Base-by-base conservation (phyloP, 352 stramenopile genomes). In the Phytophthora cajani region DNA sequence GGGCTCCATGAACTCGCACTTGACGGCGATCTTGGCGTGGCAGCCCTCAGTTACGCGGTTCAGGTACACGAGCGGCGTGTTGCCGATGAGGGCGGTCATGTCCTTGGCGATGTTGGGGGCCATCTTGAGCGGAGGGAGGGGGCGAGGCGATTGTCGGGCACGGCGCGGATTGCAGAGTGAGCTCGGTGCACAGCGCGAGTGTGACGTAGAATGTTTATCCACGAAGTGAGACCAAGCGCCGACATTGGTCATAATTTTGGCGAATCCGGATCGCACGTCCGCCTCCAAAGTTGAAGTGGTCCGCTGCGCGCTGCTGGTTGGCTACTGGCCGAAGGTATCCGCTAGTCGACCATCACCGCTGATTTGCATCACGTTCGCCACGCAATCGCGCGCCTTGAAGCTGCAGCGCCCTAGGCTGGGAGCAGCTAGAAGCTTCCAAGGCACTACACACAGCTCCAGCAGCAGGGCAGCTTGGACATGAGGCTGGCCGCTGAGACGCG, bases 11-110 rank as follows among this genome's bases (percentile, higher is more conserved):
- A 96, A 96, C 75, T 96, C 89, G 80, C 84, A 93, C 74, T 96
- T 96, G 71, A 93, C 89, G n/a, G 87, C 87, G 67, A 96, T 91
- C 74, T 93, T 92, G 60, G 89, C 89, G 80, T 89, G 69, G 70
- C 80, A 90, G 52, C 84, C 84, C 62, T 93, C 82, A 0, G 86
- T 92, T 55, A 95, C 87, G 59, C 72, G 80, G 75, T 96, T 94
- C 44, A 99, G 78, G 81, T 97, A 97, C 42, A 98, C 92, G 21
- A 99, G 78, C 42, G 96, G 96, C 27, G 96, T 99, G 67, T 97
- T 97, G 42, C 96, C 96, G 76, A 99, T 98, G 55, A 98, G 87
- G 62, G 92, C 93, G 23, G 97, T 97, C 77, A 98, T 93, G 76
- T 97, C 93, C 50, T 97, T 88, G 73, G 94, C 96, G 76, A 98